Percentiles rank a stretch among this genome's conserved stretches.
phyloP scores from a whole-genome alignment of 805 yeast species.

The Cyberlindnera saturnus region DNA sequence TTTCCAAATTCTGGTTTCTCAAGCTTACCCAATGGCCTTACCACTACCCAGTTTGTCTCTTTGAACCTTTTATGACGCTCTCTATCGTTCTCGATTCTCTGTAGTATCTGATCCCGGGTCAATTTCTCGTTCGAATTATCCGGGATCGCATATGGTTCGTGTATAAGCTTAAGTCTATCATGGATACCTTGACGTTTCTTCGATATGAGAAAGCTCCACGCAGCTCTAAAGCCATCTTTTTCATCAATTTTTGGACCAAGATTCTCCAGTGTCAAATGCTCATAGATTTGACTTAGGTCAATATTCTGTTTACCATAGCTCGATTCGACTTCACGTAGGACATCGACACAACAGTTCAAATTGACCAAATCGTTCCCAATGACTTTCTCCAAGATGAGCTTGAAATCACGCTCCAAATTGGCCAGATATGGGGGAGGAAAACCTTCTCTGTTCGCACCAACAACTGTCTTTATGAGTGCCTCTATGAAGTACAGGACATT shows the following conservation, averaged over 20 bases:
- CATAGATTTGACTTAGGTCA: constrained; percentile 1
- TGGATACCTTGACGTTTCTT: constrained; percentile 12
- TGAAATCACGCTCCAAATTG: constrained; percentile 29
- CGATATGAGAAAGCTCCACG: constrained; percentile 19
- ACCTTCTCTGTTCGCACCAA: not conserved
- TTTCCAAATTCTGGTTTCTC: constrained; percentile 46
- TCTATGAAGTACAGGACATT: constrained; percentile 69
- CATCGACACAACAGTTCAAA: constrained; percentile 17
- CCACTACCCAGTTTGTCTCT: constrained; percentile 73
- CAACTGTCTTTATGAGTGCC: constrained; percentile 35
- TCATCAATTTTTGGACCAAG: constrained; percentile 2
- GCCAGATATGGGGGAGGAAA: constrained; percentile 17
- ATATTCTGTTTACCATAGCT: constrained; percentile 9
- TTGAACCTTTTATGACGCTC: constrained; percentile 84
- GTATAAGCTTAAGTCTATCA: constrained; percentile 8
- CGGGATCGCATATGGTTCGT: not conserved
- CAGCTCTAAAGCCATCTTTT: constrained; percentile 13
- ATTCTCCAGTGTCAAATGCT: constrained; percentile 1
- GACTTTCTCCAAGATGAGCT: constrained; percentile 27
- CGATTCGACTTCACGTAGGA: constrained; percentile 13
- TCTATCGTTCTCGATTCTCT: constrained; percentile 88
- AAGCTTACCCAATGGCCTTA: constrained; percentile 34
- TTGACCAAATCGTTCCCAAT: constrained; percentile 26
- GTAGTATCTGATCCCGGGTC: constrained; percentile 49
- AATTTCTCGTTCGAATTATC: constrained; percentile 5